Evolutionary conservation across 1,139 yeast genomes (phyloP), one percentile per base, ranked within the genome.

Genomic region (Candida labiduridarum): DNA sequence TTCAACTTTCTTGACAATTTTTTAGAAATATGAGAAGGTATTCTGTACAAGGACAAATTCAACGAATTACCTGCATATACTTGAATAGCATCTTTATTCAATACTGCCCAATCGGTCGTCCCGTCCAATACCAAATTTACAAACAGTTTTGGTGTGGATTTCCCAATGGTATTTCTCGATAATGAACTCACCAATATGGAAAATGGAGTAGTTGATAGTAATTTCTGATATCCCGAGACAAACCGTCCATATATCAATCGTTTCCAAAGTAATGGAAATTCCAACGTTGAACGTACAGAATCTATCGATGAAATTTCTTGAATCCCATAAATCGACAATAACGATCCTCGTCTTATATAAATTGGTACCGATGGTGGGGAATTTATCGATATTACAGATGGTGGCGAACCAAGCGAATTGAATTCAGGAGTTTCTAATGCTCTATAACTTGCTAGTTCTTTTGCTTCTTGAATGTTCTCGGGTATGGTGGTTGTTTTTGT

Each of bases 281-380:
- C 71, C 31, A 74, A 56, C 8, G 63, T 64, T 29, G 71, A 66
- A 11, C 68, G 61, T 3, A 74, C 63, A 11, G 68, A 54, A 15
- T 63, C 55, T 2, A 61, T 51, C 3, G 63, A 55, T 16, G 62
- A 51, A 27, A 51, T 54, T 46, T 49, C 49, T 41, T 30, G 52
- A 9, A 67, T 54, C 0, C 81, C 81, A 51, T 70, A 76, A 3
- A 83, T 65, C 4, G 84, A 71, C 49, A 83, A 62, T 36, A 84
- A 60, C 0, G 85, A 69, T 2, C 83, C 80, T 38, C 74, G 67
- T 46, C 76, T 72, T 18, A 82, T 62, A 53, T 70, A 69, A 2
- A 82, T 64, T 0, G 87, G 86, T 1, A 81, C 70, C 0, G 87
- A 82, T 2, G 88, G 83, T 1, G 85, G 84, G n/a, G 80, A 62